Conservation (phyloP, 73 alveolate species). For the Paramecium tetraurelia region DNA sequence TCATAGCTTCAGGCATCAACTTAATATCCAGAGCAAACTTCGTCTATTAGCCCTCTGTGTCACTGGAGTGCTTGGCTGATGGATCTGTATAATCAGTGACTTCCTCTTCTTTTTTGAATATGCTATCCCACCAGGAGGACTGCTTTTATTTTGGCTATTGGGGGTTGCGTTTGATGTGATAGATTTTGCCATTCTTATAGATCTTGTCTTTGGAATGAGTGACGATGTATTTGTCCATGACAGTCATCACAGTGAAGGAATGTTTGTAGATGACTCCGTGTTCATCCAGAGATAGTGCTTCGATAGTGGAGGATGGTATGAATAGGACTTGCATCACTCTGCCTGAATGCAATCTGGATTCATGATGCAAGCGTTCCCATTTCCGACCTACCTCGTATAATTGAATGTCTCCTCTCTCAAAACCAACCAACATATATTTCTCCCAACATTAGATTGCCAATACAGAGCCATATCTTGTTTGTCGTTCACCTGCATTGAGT, state of each 20-base stretch:
- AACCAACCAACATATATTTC: neutral
- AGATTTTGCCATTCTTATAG: slow-evolving; percentile 32
- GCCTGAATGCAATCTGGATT: neutral
- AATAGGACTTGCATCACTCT: neutral
- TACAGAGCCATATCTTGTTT: slow-evolving; percentile 15
- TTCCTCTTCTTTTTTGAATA: neutral
- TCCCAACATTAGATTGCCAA: neutral
- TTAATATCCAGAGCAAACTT: neutral
- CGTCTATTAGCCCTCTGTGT: neutral
- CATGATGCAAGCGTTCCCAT: slow-evolving; percentile 38
- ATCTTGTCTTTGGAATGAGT: neutral
- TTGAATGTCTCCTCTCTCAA: slow-evolving; percentile 21
- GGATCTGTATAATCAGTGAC: neutral
- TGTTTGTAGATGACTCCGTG: neutral
- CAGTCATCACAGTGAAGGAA: neutral
- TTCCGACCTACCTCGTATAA: neutral
- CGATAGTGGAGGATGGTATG: neutral
- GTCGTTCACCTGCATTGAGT: neutral
- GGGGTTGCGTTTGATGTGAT: neutral
- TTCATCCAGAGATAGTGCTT: neutral
- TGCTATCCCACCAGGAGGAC: slow-evolving; percentile 23
- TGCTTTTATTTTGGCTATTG: neutral
- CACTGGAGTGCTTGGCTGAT: neutral
- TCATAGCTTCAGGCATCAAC: slow-evolving; percentile 25
- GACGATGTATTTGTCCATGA: neutral